Evolutionary conservation across 192 early-diverging fungal genomes (phyloP).

Genomic region (Coemansia sp.): DNA sequence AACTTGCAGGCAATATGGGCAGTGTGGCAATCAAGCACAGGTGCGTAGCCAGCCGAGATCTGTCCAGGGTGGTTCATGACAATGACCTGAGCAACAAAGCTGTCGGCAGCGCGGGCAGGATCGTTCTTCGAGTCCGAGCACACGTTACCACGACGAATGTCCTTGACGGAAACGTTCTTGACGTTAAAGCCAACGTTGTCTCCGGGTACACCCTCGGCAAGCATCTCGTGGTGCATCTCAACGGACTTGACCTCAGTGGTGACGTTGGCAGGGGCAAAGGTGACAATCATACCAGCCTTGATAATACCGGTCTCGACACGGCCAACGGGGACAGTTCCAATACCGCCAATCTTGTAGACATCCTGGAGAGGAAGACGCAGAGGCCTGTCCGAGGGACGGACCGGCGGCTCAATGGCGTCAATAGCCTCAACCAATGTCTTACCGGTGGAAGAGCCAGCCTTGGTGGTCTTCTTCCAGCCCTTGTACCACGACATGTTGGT

Average conservation of each 20-base stretch:
- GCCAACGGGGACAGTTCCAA: constrained; percentile 95
- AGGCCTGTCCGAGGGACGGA: constrained; percentile 87
- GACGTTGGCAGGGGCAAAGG: constrained; percentile 83
- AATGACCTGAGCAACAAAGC: constrained; percentile 94
- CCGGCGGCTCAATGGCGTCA: constrained; percentile 90
- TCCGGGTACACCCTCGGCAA: constrained; percentile 80
- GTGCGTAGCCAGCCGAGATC: constrained; percentile 91
- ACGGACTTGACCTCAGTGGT: constrained; percentile 96
- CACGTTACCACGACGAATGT: constrained; percentile 95
- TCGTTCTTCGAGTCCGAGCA: constrained; percentile 97
- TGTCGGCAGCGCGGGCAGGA: constrained; percentile 87
- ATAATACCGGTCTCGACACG: constrained; percentile 96
- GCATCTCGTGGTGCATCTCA: constrained; percentile 96
- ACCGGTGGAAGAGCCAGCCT: constrained; percentile 63
- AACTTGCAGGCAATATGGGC: constrained; percentile 98
- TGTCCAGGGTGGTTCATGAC: constrained; percentile 96
- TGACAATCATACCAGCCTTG: constrained; percentile 88
- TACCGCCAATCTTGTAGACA: constrained; percentile 98
- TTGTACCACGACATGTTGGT: constrained; percentile 96
- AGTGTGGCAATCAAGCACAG: constrained; percentile 94
- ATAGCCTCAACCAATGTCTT: constrained; percentile 93
- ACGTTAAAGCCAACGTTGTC: constrained; percentile 99
- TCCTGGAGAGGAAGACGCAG: constrained; percentile 97
- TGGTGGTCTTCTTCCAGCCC: constrained; percentile 93
- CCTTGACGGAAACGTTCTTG: constrained; percentile 97